phyloP scores from a whole-genome alignment of 2,329 filamentous ascomycete species.

The Phialocephala sp. region DNA sequence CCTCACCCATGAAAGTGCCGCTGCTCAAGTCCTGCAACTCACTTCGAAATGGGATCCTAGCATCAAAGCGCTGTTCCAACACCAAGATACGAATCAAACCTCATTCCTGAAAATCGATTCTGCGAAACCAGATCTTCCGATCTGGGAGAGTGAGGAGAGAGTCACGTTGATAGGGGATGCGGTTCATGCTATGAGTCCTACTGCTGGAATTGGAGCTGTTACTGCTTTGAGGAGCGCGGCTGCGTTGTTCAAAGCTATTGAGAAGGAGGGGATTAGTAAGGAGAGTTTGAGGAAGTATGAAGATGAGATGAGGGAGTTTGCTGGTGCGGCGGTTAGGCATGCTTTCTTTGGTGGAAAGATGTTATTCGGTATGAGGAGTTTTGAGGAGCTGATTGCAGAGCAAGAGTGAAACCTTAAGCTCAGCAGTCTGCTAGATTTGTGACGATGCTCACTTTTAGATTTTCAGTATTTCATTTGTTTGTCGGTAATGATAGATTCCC shows the following conservation, averaged over 20 bases:
- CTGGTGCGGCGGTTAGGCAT: conserved; percentile 7
- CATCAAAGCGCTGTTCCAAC: conserved; percentile 18
- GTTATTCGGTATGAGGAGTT: conserved; percentile 17
- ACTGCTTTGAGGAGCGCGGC: conserved; percentile 31
- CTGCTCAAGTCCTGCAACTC: conserved; percentile 8
- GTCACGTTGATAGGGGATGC: conserved; percentile 44
- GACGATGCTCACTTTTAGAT: not conserved
- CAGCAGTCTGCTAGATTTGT: not conserved
- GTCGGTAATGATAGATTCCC: too few relatives aligned
- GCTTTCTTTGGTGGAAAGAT: conserved; percentile 18
- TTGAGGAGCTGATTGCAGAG: conserved; percentile 10
- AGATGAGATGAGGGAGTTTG: conserved; percentile 20
- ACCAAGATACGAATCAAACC: conserved; percentile 23
- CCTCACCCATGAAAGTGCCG: conserved; percentile 5
- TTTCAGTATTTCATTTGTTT: not conserved
- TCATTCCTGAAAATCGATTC: conserved; percentile 18
- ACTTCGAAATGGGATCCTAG: conserved; percentile 26
- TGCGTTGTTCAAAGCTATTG: conserved; percentile 12
- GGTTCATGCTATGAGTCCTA: conserved; percentile 43
- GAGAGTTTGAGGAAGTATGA: conserved; percentile 17
- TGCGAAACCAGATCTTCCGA: conserved; percentile 22
- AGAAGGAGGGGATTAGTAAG: not conserved
- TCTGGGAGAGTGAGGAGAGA: conserved; percentile 26
- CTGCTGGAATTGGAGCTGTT: conserved; percentile 32
- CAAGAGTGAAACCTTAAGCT: too few relatives aligned